These are phyloP conservation scores for Talaromyces sp. DNA, from an alignment of 2,329 filamentous ascomycete species.

Conservation along the genomic window DNA sequence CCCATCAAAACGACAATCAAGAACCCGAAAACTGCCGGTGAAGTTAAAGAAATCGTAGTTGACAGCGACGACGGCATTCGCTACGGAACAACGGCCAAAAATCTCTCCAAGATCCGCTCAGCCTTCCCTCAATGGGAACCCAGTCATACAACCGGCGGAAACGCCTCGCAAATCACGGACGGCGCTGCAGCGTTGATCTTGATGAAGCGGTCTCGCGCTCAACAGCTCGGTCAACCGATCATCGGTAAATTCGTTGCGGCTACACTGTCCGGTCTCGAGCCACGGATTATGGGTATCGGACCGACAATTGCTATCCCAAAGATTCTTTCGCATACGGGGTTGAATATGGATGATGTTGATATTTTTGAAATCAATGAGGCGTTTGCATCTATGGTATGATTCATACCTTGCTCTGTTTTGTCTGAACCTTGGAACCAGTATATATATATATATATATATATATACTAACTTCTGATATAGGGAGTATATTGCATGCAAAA, in stretches of 20 bases:
- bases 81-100: conserved; percentile 74
- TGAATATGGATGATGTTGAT: conserved; percentile 47
- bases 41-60: conserved; percentile 72
- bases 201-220: conserved; percentile 83
- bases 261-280: conserved; percentile 75
- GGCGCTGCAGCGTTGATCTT: conserved; percentile 85
- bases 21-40: conserved; percentile 82
- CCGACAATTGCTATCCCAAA: conserved; percentile 90
- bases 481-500: conserved; percentile 85
- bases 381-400: conserved; percentile 61
- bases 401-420: neutral
- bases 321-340: conserved; percentile 73
- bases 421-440: no score
- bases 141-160: conserved; percentile 84
- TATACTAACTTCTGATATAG: conserved; percentile 38
- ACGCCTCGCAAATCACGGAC: conserved; percentile 87
- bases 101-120: conserved; percentile 74
- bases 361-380: conserved; percentile 68
- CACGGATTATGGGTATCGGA: conserved; percentile 87
- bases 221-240: conserved; percentile 76
- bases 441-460: no score
- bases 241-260: conserved; percentile 84
- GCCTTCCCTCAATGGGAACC: conserved; percentile 72
- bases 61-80: conserved; percentile 78
- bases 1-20: conserved; percentile 77